These are phyloP conservation scores for Arthrinium puccinioides DNA, from an alignment of 2,329 filamentous ascomycete species.

Conservation along the genomic window DNA sequence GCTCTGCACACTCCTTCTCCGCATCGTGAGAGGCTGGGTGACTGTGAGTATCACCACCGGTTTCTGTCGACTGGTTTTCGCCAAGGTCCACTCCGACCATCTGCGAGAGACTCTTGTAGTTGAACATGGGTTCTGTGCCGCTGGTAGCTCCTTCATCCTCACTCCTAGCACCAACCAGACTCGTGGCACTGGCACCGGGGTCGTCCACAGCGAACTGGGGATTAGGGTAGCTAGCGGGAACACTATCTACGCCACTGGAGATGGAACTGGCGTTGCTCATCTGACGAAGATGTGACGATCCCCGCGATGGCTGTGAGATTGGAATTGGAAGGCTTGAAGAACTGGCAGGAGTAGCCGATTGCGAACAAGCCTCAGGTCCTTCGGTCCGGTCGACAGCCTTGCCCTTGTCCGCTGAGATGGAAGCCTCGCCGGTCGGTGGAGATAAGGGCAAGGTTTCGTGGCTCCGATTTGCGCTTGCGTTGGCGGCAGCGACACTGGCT, in stretches of 20 bases:
- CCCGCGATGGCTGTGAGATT: conserved; percentile 41
- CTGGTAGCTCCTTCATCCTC: conserved; percentile 42
- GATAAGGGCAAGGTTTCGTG: conserved; percentile 22
- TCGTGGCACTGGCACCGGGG: conserved; percentile 48
- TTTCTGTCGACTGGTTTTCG: conserved; percentile 13
- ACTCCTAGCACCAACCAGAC: conserved; percentile 38
- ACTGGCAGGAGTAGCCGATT: conserved; percentile 22
- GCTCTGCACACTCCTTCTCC: conserved; percentile 15
- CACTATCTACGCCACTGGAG: conserved; percentile 64
- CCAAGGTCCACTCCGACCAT: conserved; percentile 64
- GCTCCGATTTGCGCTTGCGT: conserved; percentile 19
- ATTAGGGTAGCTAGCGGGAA: conserved; percentile 41
- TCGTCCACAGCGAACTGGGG: conserved; percentile 33
- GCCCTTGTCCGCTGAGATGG: conserved; percentile 50
- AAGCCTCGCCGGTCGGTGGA: conserved; percentile 14
- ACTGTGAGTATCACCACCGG: conserved; percentile 11
- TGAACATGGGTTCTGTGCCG: conserved; percentile 77
- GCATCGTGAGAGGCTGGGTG: conserved; percentile 20
- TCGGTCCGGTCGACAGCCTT: conserved; percentile 59
- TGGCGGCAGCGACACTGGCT: conserved; percentile 39
- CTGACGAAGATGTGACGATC: conserved; percentile 68
- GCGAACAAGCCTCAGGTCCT: conserved; percentile 8
- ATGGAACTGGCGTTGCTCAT: conserved; percentile 83
- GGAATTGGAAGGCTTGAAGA: conserved; percentile 36
- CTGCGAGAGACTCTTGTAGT: conserved; percentile 80